Base-by-base conservation (phyloP, 805 yeast genomes). In the Huiozyma sinensis region DNA sequence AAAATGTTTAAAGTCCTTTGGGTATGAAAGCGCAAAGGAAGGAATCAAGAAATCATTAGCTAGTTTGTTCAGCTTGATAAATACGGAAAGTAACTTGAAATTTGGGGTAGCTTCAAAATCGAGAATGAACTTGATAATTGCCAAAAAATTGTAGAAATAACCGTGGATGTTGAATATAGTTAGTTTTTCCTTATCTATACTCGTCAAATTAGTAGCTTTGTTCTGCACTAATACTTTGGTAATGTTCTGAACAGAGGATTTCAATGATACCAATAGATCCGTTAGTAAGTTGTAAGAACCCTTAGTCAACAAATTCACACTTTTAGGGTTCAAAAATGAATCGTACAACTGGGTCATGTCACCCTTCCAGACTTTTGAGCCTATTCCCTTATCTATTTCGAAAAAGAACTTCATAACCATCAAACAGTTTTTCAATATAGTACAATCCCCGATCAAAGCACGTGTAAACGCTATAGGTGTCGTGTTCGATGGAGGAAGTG, bases 91-190 rank as follows among this genome's bases (percentile, higher is more conserved):
- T 28, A 61, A 41, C 40, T 61, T 61, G 38, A 61, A 61, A 44
- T 61, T 61, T 9, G 64, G 65, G 11, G 60, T 58, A n/a, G 45
- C 43, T 41, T 61, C 65, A 41, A 60, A 61, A 47, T 61, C 64
- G 29, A 56, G 41, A 4, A 61, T 47, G 38, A 60, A 61, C 44
- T 61, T 60, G 4, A 61, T 48, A 12, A 61, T 46, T 13, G 54
- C 47, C 10, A 61, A 41, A 37, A 60, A 61, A 44, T 59, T 57
- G 40, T 54, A 59, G 39, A 54, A 60, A 33, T 51, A 58, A 6
- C 61, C 60, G 46, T 61, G 62, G 11, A 60, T 40, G 39, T 56
- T 57, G 44, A 60, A 58, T 36, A 60, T 44, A 6, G 64, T 57
- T 11, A 59, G 42, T 11, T 46, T 52, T 12, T 45, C 43, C 7